Conservation (phyloP, 2,329 filamentous ascomycete species). For the Cryphonectria carpinicola region DNA sequence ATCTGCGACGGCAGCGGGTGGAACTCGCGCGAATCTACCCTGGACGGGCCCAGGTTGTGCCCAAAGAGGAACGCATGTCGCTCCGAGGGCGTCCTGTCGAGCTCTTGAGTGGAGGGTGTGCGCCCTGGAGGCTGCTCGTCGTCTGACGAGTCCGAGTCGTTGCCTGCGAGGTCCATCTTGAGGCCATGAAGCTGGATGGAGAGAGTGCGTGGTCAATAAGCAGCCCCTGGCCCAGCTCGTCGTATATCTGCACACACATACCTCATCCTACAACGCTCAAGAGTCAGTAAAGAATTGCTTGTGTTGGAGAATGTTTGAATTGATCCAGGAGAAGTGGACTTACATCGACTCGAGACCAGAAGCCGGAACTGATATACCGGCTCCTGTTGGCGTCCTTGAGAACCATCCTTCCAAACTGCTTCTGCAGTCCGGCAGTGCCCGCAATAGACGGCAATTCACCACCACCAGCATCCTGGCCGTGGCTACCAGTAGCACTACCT, state of each 20-base stretch:
- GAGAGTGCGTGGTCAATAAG: slow-evolving; percentile 28
- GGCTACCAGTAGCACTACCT: slow-evolving; percentile 32
- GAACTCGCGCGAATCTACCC: slow-evolving; percentile 43
- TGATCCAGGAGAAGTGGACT: slow-evolving; percentile 17
- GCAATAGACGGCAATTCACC: slow-evolving; percentile 10
- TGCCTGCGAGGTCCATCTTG: slow-evolving; percentile 44
- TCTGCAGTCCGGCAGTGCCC: slow-evolving; percentile 36
- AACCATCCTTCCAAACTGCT: slow-evolving; percentile 53
- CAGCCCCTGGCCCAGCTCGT: neutral
- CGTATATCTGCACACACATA: neutral
- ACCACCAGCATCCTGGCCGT: slow-evolving; percentile 31
- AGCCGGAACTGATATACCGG: slow-evolving; percentile 56
- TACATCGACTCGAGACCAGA: slow-evolving; percentile 62
- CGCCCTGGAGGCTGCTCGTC: slow-evolving; percentile 40
- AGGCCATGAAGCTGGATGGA: slow-evolving; percentile 46
- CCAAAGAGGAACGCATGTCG: slow-evolving; percentile 57
- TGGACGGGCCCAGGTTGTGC: slow-evolving; percentile 43
- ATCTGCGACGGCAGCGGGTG: slow-evolving; percentile 59
- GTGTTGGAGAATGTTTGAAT: no score
- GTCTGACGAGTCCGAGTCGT: slow-evolving; percentile 44
- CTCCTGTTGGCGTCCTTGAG: slow-evolving; percentile 47
- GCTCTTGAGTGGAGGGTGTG: slow-evolving; percentile 43
- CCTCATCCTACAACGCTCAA: slow-evolving; percentile 8
- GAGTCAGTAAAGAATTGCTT: neutral
- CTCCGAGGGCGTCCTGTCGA: slow-evolving; percentile 47